Evolutionary conservation across 257 asterid species (phyloP), one percentile per base, ranked within the genome.

Genomic region (Jasminum sambac): DNA sequence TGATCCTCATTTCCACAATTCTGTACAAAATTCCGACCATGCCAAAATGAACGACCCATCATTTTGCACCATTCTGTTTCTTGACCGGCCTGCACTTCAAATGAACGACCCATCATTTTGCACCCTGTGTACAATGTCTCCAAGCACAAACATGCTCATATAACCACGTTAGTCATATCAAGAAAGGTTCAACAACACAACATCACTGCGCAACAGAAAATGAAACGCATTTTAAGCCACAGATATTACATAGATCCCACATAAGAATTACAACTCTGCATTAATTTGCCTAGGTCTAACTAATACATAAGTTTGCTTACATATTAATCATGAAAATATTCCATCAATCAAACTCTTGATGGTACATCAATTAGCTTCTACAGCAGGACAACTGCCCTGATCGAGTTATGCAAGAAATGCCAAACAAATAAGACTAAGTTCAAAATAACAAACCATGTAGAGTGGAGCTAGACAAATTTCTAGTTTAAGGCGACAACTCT

Each of bases 401-500:
- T 52, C 30, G 9, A 17, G 13, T 52, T 19, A 17, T 11, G 2
- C 13, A 52, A 21, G 5, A 17, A 24, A 50, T n/a, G 17, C 59
- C 8, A 50, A 7, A 17, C 24, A 50, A 50, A 50, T 48, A 4
- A 17, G 10, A 44, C n/a, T n/a, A n/a, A n/a, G n/a, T n/a, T 50
- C 24, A 17, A 50, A 17, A 19, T 52, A 17, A 52, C 13, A 52
- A 19, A 52, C 61, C 61, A 9, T 26, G 0, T 17, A 52, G 12
- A 6, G 61, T 52, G n/a, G n/a, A n/a, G n/a, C n/a, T 52, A 19
- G 61, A 14, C 14, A 52, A 52, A 52, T 52, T 52, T 52, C 11
- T 52, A 21, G 26, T 52, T 26, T 52, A 1, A 52, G 30, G 5
- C 14, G 61, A 62, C 73, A 61, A 55, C 70, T 71, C 76, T 38